These are phyloP conservation scores for Boletellus deceptivus DNA, from an alignment of 1,284 basidiomycete genomes.

Conservation along the genomic window DNA sequence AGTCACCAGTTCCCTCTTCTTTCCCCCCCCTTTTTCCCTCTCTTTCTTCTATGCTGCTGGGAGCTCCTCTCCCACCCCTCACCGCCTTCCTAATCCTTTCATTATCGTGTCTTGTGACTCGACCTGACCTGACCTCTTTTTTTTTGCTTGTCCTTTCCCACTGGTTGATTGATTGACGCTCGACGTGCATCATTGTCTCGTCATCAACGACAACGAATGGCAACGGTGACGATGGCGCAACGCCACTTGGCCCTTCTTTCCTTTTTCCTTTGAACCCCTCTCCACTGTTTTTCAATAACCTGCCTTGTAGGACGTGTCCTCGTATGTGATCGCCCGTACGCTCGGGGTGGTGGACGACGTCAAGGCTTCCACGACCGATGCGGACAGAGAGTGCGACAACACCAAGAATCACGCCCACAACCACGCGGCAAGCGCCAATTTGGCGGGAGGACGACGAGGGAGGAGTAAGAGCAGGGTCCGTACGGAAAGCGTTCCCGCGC, in stretches of 20 bases:
- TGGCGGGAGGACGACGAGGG: too few relatives aligned
- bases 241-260: too few relatives aligned
- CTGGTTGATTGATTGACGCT: not conserved
- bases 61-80: too few relatives aligned
- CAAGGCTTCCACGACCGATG: constrained; percentile 64
- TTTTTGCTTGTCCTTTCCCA: not conserved
- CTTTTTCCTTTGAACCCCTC: too few relatives aligned
- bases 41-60: not conserved
- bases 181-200: not conserved
- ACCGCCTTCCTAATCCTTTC: too few relatives aligned
- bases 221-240: too few relatives aligned
- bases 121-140: not conserved
- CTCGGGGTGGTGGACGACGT: constrained; percentile 71
- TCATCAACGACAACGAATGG: too few relatives aligned
- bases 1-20: too few relatives aligned
- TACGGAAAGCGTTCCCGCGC: too few relatives aligned
- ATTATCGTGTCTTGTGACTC: not conserved
- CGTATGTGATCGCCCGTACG: constrained; percentile 81
- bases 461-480: too few relatives aligned
- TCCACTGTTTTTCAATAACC: too few relatives aligned
- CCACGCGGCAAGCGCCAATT: too few relatives aligned
- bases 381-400: constrained; percentile 15
- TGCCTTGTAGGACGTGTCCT: constrained; percentile 60
- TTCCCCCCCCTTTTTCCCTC: constrained; percentile 1
- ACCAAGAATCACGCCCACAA: not conserved